Base-by-base conservation (phyloP, 768 basidiomycete genomes). In the Termitomyces sp. region DNA sequence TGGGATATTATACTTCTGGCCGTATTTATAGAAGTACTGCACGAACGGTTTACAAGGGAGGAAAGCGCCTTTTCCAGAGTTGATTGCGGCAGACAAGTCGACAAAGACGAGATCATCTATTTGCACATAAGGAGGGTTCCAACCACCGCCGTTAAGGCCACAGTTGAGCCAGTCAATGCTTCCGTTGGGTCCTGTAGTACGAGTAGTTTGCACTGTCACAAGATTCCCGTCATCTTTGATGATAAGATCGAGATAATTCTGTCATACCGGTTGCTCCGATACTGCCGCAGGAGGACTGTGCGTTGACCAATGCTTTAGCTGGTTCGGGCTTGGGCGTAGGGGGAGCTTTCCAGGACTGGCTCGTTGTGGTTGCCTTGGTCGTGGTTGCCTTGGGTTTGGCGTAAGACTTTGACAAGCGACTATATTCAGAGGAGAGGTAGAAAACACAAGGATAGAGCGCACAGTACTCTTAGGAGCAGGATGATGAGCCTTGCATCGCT, bases 111-210 rank as follows among this genome's bases (percentile, higher is more conserved):
- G 69, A 56, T 89, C 79, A 41, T 76, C 55, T 10, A 89, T 65
- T 8, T 70, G 70, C 57, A 95, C 72, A 57, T 70, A 68, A 16
- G 91, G 89, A 18, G 93, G 91, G 50, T 72, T 80, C 93, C 93
- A 95, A 33, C 88, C 88, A 36, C 68, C 68, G 35, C 64, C 68
- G 47, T 79, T 75, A 56, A 94, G 70, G 46, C 90, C 91, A 66
- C 92, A 94, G 74, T 90, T 91, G 64, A 93, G 70, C 82, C 86
- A 93, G 56, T 83, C 76, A 50, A 89, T 84, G 66, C 77, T 70
- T n/a, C 88, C 88, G 66, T 90, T 90, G 18, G 88, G 88, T 18
- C 89, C 89, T 43, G 74, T 72, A 28, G 75, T 71, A 7, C 70
- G 65, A 4, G 82, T 85, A 61, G 79, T 73, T 43, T 82, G 59